Base-by-base conservation (phyloP, 1,284 basidiomycete genomes). In the Coniophora puteana region DNA sequence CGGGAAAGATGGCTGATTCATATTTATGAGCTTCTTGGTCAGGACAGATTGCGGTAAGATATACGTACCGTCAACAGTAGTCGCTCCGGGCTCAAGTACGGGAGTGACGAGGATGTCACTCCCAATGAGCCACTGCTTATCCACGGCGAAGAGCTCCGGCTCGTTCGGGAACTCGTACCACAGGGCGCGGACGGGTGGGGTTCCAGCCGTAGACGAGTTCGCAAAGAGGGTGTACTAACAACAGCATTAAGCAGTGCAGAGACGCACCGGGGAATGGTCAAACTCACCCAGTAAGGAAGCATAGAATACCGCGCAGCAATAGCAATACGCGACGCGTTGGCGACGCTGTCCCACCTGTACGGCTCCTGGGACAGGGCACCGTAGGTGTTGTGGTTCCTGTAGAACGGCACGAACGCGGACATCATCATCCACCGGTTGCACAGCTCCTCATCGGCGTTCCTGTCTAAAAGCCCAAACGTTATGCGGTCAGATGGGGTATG, bases 391-490 rank as follows among this genome's bases (percentile, higher is more conserved):
- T 87, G 84, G 51, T 86, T 85, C 26, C 82, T 67, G 51, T 76
- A 85, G 62, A 86, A 85, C 4, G 83, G 83, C 14, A 72, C 69
- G 55, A 88, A 86, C 0, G 87, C 86, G 2, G 81, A 71, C 10
- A 90, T 69, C 53, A 82, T 77, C 81, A 86, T 87, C 88, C 88
- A 91, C 17, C 88, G 74, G 45, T 81, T 83, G 59, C 86, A 88
- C 7, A 92, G 71, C 56, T 89, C 84, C 58, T 92, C 89, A 51
- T 87, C 77, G 1, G 82, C 80, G 59, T 91, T 89, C 0, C 69
- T 75, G 46, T 72, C 78, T 78, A 47, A 48, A 36, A 22, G 11
- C n/a, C n/a, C n/a, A 21, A 7, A 24, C 33, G 41, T 43, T 30
- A 48, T n/a, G n/a, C n/a, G n/a, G 46, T 20, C 41, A 27, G 35